Percentiles rank a stretch among this genome's conserved stretches.
Evolutionary conservation across 139 green algal species (phyloP).

Genomic region (Zygnema cylindricum): DNA sequence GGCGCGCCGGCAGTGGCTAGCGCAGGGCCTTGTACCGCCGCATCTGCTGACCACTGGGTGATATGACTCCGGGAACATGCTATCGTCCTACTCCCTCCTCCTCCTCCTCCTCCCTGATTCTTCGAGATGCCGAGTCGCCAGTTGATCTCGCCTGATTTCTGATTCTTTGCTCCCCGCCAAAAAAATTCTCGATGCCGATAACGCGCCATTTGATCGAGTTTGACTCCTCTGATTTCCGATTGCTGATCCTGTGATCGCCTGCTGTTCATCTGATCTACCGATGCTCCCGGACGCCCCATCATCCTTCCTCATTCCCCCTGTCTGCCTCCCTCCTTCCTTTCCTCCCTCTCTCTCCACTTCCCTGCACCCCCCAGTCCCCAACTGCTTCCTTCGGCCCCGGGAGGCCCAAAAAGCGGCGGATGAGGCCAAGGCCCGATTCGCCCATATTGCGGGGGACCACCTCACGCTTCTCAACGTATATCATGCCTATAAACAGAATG

Average conservation of each 20-base stretch:
- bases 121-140: no score
- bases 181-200: no score
- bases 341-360: not conserved
- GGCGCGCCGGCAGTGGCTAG: not conserved
- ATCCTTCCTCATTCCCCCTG: not conserved
- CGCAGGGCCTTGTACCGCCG: not conserved
- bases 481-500: slow-evolving; percentile 95
- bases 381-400: slow-evolving; percentile 90
- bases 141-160: no score
- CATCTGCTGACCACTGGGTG: not conserved
- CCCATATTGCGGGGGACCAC: slow-evolving; percentile 97
- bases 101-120: not conserved
- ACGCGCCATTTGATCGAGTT: no score
- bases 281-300: no score
- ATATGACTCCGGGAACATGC: no score
- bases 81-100: not conserved
- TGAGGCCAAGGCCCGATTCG: slow-evolving; percentile 93
- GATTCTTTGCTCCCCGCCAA: no score
- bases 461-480: slow-evolving; percentile 98
- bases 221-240: no score
- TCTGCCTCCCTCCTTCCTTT: not conserved
- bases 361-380: slow-evolving; percentile 72
- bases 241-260: no score
- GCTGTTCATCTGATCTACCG: no score
- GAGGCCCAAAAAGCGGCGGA: slow-evolving; percentile 90